These are phyloP conservation scores for Quercus cerris DNA, from an alignment of 306 rosid genomes.

Conservation along the genomic window DNA sequence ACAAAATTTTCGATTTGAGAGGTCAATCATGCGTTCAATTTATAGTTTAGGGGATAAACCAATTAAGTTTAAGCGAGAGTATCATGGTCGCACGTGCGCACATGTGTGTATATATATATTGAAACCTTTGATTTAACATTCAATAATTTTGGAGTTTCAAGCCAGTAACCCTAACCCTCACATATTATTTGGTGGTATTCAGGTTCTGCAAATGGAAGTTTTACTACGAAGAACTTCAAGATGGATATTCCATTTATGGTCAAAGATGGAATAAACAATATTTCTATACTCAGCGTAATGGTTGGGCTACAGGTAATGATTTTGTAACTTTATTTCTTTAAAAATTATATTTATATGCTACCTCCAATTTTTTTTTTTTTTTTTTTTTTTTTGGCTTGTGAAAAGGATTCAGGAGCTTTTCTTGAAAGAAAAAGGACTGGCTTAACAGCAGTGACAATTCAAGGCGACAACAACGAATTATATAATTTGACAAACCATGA, in stretches of 20 bases:
- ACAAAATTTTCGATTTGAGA: no score
- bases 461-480: slow-evolving; percentile 33
- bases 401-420: slow-evolving; percentile 75
- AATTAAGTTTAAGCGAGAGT: no score
- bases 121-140: no score
- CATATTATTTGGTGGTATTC: not conserved
- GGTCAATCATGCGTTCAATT: no score
- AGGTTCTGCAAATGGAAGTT: slow-evolving; percentile 64
- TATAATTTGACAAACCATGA: slow-evolving; percentile 39
- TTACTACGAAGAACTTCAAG: slow-evolving; percentile 29
- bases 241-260: slow-evolving; percentile 42
- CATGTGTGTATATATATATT: no score
- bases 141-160: not conserved
- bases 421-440: slow-evolving; percentile 66
- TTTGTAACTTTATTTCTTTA: not conserved
- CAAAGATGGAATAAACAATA: slow-evolving; percentile 46
- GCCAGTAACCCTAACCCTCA: not conserved
- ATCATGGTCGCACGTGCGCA: fast-evolving
- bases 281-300: slow-evolving; percentile 66
- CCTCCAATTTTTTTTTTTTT: not conserved
- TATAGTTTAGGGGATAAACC: no score
- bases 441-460: slow-evolving; percentile 46
- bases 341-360: not conserved
- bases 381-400: not conserved
- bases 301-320: slow-evolving; percentile 64